Base-by-base conservation (phyloP, 768 basidiomycete species). In the Sporobolomyces roseus region DNA sequence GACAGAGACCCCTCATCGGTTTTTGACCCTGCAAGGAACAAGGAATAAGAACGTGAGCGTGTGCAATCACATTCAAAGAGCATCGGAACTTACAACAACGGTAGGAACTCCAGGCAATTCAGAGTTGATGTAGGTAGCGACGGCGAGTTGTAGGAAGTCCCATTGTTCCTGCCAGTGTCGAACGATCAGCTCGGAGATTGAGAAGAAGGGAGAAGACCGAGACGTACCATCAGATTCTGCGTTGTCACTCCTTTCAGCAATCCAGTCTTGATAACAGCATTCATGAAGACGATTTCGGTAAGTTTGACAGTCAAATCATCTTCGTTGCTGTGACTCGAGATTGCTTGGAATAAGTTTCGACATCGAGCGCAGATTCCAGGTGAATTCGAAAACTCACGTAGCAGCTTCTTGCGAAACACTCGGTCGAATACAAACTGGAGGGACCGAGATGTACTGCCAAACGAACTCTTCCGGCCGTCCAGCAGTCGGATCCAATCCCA, bases 391-490 rank as follows among this genome's bases (percentile, higher is more conserved):
- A 17, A 72, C 79, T 50, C 60, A 80, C 80, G 81, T 83, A 45
- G 94, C 94, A 8, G 92, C 93, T 75, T 99, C 96, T 79, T 98
- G 96, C 0, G 90, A 88, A 1, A 99, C 96, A 4, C 93, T 96
- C 0, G 96, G 96, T 52, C 96, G 86, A 63, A 99, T 99, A 77
- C 92, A 93, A 25, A 96, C 92, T 0, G 96, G 96, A 46, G 96
- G 96, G 35, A 99, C 96, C 29, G 93, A 94, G 19, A 99, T 85
- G 78, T 97, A 99, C 79, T 98, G 94, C 94, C 96, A 99, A 59
- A 99, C 86, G 75, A 92, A 96, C 78, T 97, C 90, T 80, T 99
- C 96, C 14, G 96, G 96, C 61, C 96, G 81, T 53, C 94, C 93
- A 76, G 86, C 87, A 19, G 84, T 84, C 2, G 96, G 96, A 65